A percentile compares a stretch with the other conserved stretches of the same genome.
Evolutionary conservation across 441 rosid species (phyloP).

Genomic region (Gossypium davidsonii): DNA sequence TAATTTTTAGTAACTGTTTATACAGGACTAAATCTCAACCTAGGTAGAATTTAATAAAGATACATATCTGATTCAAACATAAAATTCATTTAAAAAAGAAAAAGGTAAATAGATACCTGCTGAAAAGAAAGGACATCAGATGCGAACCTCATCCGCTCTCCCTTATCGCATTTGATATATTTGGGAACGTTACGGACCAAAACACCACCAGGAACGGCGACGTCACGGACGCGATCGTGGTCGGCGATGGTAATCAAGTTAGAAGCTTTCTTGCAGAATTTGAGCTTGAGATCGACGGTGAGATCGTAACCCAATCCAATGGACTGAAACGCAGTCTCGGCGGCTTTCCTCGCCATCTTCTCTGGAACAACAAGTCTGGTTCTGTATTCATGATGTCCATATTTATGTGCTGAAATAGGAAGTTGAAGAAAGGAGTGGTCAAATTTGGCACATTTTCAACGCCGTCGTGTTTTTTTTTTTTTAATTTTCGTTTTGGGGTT

Average conservation of each 20-base stretch:
- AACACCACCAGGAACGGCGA: constrained; percentile 77
- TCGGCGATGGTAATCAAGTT: constrained; percentile 57
- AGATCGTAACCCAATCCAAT: constrained; percentile 87
- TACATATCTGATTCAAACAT: neutral
- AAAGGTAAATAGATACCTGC: constrained; percentile 43
- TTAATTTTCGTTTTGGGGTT: neutral
- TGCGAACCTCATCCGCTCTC: constrained; percentile 79
- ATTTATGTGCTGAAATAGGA: neutral
- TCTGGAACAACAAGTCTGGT: neutral
- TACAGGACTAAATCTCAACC: no score
- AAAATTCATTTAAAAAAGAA: neutral
- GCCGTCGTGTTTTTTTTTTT: neutral
- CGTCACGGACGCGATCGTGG: constrained; percentile 38
- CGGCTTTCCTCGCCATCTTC: constrained; percentile 42
- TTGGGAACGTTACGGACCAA: constrained; percentile 67
- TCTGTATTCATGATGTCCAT: neutral
- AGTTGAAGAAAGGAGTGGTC: neutral
- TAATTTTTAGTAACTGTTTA: no score
- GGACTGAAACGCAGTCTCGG: constrained; percentile 69
- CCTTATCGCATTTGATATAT: constrained; percentile 88
- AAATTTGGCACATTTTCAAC: neutral
- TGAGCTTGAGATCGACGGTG: constrained; percentile 65
- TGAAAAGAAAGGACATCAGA: constrained; percentile 89
- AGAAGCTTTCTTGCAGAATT: constrained; percentile 59
- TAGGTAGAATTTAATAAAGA: neutral